These are phyloP conservation scores for Rhododendron kiyosumense DNA, from an alignment of 148 eudicot genomes.

Conservation along the genomic window DNA sequence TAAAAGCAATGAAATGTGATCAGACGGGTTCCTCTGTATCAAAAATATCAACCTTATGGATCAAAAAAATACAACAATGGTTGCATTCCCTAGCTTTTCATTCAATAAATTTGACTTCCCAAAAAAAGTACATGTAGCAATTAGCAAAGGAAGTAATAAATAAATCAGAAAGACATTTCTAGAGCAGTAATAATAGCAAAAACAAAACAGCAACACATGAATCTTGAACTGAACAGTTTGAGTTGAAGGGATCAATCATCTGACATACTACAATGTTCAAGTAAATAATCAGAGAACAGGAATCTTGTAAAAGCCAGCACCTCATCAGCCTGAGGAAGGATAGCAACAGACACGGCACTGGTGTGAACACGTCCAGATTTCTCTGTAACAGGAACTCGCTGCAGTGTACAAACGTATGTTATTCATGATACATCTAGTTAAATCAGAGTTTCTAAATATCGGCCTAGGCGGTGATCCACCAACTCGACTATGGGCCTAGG, in stretches of 20 bases:
- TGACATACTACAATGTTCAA: not conserved
- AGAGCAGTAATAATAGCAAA: not conserved
- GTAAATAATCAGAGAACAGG: not conserved
- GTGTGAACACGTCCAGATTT: constrained; percentile 94
- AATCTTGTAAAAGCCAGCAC: constrained; percentile 27
- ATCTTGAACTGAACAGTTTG: not conserved
- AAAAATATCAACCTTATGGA: not conserved
- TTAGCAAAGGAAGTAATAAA: not conserved
- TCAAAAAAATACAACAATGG: not conserved
- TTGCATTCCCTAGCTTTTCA: not conserved
- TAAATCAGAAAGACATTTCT: not conserved
- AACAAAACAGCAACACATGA: not conserved
- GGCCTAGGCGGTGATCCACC: not conserved
- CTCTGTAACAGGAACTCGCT: constrained; percentile 97
- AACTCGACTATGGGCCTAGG: not conserved
- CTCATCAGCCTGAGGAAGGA: constrained; percentile 98
- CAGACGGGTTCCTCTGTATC: not conserved
- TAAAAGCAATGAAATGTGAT: constrained; percentile 13
- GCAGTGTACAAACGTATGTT: constrained; percentile 18
- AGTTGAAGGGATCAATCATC: not conserved
- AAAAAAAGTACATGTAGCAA: not conserved
- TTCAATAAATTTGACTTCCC: not conserved
- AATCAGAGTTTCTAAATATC: not conserved
- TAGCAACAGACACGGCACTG: constrained; percentile 88
- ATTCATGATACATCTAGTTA: not conserved